These are phyloP conservation scores for Calendula officinalis DNA, from an alignment of 129 eudicot species.

Conservation along the genomic window DNA sequence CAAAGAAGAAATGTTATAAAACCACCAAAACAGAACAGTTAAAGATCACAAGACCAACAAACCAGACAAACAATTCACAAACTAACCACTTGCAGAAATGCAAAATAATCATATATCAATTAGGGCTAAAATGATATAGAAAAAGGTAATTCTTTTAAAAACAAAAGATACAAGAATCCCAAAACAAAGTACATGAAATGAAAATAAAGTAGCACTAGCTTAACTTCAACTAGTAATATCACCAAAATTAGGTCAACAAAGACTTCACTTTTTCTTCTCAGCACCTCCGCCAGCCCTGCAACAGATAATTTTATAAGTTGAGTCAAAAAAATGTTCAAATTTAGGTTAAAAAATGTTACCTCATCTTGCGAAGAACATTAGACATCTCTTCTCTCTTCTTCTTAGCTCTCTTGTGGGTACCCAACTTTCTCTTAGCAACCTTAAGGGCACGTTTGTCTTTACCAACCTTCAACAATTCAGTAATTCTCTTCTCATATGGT, in stretches of 20 bases:
- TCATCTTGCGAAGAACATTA: slow-evolving; percentile 10
- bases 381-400: slow-evolving; percentile 35
- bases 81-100: too few species aligned
- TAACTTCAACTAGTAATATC: too few species aligned
- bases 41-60: too few species aligned
- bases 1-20: too few species aligned
- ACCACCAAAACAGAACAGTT: too few species aligned
- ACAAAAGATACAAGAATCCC: background rate
- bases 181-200: background rate
- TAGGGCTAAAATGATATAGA: too few species aligned
- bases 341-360: background rate
- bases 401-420: slow-evolving; percentile 35
- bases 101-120: too few species aligned
- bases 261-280: slow-evolving; percentile 47
- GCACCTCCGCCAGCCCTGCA: slow-evolving; percentile 51
- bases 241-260: background rate
- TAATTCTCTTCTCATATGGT: slow-evolving; percentile 28
- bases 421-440: slow-evolving; percentile 31
- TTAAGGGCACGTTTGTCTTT: slow-evolving; percentile 30
- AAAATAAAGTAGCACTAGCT: background rate
- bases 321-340: background rate
- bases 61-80: too few species aligned
- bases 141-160: too few species aligned
- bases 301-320: background rate
- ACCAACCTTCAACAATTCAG: slow-evolving; percentile 29